Base-by-base conservation (phyloP, 768 basidiomycete genomes). In the Macrolepiota dolichaula region DNA sequence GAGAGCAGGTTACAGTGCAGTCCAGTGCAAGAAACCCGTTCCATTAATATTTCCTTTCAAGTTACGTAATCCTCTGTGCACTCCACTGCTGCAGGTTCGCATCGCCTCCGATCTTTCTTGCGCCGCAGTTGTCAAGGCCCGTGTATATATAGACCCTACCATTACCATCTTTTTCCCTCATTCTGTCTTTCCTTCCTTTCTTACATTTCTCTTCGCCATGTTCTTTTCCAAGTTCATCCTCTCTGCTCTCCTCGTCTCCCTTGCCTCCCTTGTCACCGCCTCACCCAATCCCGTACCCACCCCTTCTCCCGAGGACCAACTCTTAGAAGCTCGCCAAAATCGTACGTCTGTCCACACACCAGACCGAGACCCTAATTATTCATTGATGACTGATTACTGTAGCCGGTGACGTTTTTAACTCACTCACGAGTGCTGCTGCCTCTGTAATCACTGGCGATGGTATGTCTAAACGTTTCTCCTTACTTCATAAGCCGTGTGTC, bases 271-370 rank as follows among this genome's bases (percentile, higher is more conserved):
- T 22, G 72, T 70, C 24, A 65, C 65, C 50, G 80, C 79, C n/a
- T 74, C 73, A 15, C 75, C 76, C 25, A 63, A 67, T 55, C 67
- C 57, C 4, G 17, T 55, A 40, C 69, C 71, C 25, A 67, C 65
- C 7, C 66, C 69, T 7, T 65, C 62, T 11, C 67, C 67, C 42
- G 49, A 27, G 9, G 55, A 40, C 6, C 40, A 29, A 12, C 66
- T 71, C 58, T 61, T 73, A 13, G 66, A 81, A 59, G 72, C 74
- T 62, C 79, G 82, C 57, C 79, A 81, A 71, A 61, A 82, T 85
- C 25, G 42, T 60, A 40, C 29, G 57, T 27, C 25, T n/a, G 27
- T 10, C 32, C 29, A 47, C 24, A 46, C 27, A 10, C 35, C 3
- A 32, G 29, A 32, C 37, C 27, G 29, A 36, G 35, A 32, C 42